Evolutionary conservation across 1,284 basidiomycete species (phyloP).

Genomic region (Pascua guehoae): DNA sequence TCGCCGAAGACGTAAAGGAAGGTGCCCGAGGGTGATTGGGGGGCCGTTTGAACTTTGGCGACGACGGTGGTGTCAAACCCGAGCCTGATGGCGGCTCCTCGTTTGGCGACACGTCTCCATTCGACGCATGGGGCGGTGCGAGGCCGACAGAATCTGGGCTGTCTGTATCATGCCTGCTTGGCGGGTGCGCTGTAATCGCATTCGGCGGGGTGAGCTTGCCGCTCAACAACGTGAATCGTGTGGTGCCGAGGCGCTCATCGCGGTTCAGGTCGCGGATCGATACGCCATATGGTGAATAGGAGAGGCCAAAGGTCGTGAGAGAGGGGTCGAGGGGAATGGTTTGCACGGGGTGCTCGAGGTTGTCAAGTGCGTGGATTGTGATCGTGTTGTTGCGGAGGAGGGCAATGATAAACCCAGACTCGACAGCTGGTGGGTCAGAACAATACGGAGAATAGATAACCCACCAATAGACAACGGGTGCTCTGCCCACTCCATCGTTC

Average conservation of each 20-base stretch:
- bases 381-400: conserved; percentile 73
- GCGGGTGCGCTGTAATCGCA: neutral
- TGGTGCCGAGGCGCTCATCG: conserved; percentile 35
- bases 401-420: conserved; percentile 73
- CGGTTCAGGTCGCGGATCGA: conserved; percentile 39
- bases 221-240: conserved; percentile 29
- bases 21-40: conserved; percentile 18
- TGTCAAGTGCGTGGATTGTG: conserved; percentile 73
- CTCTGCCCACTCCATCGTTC: conserved; percentile 76
- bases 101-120: neutral
- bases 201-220: conserved; percentile 24
- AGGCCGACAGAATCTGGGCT: neutral
- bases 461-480: conserved; percentile 73
- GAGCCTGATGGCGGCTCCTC: conserved; percentile 43
- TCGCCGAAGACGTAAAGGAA: conserved; percentile 22
- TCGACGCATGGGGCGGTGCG: neutral
- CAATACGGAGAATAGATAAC: conserved; percentile 31
- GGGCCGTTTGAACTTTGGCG: conserved; percentile 27
- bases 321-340: conserved; percentile 58
- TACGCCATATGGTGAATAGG: conserved; percentile 47
- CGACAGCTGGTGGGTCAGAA: conserved; percentile 58
- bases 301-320: conserved; percentile 30
- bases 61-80: conserved; percentile 40
- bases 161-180: neutral
- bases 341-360: conserved; percentile 66